Evolutionary conservation across 345 rosid species (phyloP).

Genomic region (Citrus sp.): DNA sequence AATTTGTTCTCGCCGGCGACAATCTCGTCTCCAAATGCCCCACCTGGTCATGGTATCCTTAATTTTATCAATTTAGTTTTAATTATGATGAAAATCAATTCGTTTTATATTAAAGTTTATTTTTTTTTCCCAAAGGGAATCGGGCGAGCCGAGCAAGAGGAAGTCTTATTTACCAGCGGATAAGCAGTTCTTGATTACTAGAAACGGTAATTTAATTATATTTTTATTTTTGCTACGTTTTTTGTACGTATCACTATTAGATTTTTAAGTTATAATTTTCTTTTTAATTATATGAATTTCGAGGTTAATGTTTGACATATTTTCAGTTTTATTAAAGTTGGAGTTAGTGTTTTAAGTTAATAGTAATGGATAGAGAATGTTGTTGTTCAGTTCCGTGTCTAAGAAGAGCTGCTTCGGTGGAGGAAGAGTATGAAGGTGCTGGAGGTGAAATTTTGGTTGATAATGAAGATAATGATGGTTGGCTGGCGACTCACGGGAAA

Average conservation of each 20-base stretch:
- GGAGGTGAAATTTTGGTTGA: conserved; percentile 96
- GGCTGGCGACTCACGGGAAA: conserved; percentile 98
- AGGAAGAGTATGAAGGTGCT: conserved; percentile 90
- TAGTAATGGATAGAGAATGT: neutral
- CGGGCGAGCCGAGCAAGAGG: conserved; percentile 90
- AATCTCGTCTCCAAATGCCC: conserved; percentile 99
- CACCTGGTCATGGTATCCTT: conserved; percentile 90
- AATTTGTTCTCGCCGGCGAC: conserved; percentile 88
- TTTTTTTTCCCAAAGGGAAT: conserved; percentile 55
- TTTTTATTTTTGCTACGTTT: neutral
- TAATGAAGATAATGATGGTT: conserved; percentile 93
- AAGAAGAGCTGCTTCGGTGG: conserved; percentile 86
- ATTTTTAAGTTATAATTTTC: neutral
- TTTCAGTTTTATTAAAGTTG: neutral
- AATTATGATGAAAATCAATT: neutral
- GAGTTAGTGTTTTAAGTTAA: neutral
- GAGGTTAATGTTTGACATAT: neutral
- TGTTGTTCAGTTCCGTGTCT: conserved; percentile 74
- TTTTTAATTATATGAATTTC: neutral
- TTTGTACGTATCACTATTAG: neutral
- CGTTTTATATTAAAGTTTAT: neutral
- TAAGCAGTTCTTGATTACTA: conserved; percentile 90
- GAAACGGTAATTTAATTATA: conserved; percentile 66
- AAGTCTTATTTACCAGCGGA: conserved; percentile 81
- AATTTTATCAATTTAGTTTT: neutral